These are phyloP conservation scores for Boletellus deceptivus DNA, from an alignment of 1,284 basidiomycete species.

Conservation along the genomic window DNA sequence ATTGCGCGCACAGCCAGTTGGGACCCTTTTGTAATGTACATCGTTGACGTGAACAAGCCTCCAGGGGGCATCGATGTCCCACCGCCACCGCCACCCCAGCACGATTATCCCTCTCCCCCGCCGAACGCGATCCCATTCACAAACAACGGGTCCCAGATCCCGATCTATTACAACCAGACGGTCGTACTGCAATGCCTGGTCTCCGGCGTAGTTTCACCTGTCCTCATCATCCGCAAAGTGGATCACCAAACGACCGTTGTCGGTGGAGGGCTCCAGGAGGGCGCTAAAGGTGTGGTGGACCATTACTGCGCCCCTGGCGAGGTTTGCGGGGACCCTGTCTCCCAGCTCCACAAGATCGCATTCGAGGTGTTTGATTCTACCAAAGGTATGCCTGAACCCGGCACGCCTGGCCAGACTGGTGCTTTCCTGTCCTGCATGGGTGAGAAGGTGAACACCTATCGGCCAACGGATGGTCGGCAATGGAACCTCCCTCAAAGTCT, in stretches of 20 bases:
- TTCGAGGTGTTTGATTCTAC: slow-evolving; percentile 81
- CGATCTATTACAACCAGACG: slow-evolving; percentile 95
- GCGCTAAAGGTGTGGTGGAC: slow-evolving; percentile 79
- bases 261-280: slow-evolving; percentile 81
- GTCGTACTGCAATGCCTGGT: slow-evolving; percentile 93
- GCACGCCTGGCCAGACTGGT: slow-evolving; percentile 71
- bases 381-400: slow-evolving; percentile 66
- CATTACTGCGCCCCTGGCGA: slow-evolving; percentile 81
- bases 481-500: slow-evolving; percentile 52
- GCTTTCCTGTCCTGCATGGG: slow-evolving; percentile 85
- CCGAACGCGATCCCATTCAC: slow-evolving; percentile 84
- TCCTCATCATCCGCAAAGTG: slow-evolving; percentile 91
- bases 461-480: slow-evolving; percentile 77
- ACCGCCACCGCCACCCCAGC: slow-evolving; percentile 73
- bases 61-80: slow-evolving; percentile 71
- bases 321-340: slow-evolving; percentile 89
- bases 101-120: slow-evolving; percentile 86
- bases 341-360: slow-evolving; percentile 92
- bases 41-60: slow-evolving; percentile 82
- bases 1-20: slow-evolving; percentile 83
- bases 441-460: slow-evolving; percentile 85
- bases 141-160: slow-evolving; percentile 73
- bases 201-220: slow-evolving; percentile 90
- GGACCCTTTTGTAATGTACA: slow-evolving; percentile 97
- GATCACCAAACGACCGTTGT: slow-evolving; percentile 89